These are phyloP conservation scores for Coprinopsis sp. DNA, from an alignment of 768 basidiomycete species.

Conservation along the genomic window DNA sequence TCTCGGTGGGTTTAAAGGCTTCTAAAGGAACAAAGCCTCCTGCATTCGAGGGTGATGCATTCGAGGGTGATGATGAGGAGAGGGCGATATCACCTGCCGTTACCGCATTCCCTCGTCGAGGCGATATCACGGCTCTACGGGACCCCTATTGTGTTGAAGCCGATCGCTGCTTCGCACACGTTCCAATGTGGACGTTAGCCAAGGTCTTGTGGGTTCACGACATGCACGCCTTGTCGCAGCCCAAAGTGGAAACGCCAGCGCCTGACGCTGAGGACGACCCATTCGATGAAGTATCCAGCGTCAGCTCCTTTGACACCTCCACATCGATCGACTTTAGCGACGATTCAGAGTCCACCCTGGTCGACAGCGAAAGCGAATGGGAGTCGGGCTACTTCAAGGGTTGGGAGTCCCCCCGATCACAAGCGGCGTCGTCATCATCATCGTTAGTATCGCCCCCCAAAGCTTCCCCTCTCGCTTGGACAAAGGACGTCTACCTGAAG, in stretches of 20 bases:
- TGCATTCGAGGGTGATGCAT: slow-evolving; percentile 5
- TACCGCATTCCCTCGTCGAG: slow-evolving; percentile 55
- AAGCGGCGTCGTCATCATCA: slow-evolving; percentile 3
- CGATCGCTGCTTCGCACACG: slow-evolving; percentile 53
- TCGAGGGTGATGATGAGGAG: slow-evolving; percentile 11
- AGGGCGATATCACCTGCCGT: slow-evolving; percentile 32
- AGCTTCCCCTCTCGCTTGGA: background rate
- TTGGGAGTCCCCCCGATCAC: slow-evolving; percentile 6
- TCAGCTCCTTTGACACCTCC: slow-evolving; percentile 25
- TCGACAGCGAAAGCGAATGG: slow-evolving; percentile 43
- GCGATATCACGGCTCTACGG: slow-evolving; percentile 54
- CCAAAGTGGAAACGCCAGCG: background rate
- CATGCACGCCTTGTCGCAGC: slow-evolving; percentile 34
- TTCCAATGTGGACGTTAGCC: slow-evolving; percentile 61
- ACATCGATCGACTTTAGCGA: slow-evolving; percentile 36
- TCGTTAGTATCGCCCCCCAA: background rate
- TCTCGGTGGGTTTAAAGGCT: slow-evolving; percentile 7
- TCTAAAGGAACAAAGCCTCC: too few species aligned
- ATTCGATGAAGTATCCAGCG: slow-evolving; percentile 21
- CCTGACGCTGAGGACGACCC: slow-evolving; percentile 5
- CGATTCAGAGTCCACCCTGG: slow-evolving; percentile 55
- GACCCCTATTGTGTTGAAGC: slow-evolving; percentile 54
- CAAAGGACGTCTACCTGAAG: background rate
- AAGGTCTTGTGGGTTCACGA: slow-evolving; percentile 65
- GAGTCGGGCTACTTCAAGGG: slow-evolving; percentile 19